Conservation (phyloP, 768 basidiomycete genomes). For the Crassisporium funariophilum region DNA sequence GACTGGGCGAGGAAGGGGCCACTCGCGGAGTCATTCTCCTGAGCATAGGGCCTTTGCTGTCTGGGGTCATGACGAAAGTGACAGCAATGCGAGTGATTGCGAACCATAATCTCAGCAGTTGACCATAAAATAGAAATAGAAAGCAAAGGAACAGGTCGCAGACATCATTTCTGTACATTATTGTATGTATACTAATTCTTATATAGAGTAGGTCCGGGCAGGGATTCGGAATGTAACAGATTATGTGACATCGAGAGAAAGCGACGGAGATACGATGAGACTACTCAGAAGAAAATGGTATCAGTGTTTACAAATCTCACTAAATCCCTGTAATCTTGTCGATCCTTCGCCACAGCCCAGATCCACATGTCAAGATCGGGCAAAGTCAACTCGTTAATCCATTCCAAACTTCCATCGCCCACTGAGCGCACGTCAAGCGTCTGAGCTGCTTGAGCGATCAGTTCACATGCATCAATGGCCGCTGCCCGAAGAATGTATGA, state of each 20-base stretch:
- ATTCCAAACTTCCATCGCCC: slow-evolving; percentile 32
- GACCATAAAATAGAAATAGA: not conserved
- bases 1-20: slow-evolving; percentile 33
- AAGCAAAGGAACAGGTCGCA: too few species aligned
- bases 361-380: slow-evolving; percentile 76
- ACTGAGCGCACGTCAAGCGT: slow-evolving; percentile 25
- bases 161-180: too few species aligned
- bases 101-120: slow-evolving; percentile 13
- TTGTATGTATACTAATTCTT: too few species aligned
- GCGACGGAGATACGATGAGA: slow-evolving; percentile 17
- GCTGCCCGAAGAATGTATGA: slow-evolving; percentile 78
- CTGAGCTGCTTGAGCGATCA: slow-evolving; percentile 59
- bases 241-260: too few species aligned
- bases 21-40: slow-evolving; percentile 38
- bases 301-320: slow-evolving; percentile 65
- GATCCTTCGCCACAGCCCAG: slow-evolving; percentile 82
- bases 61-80: slow-evolving; percentile 88
- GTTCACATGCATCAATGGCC: slow-evolving; percentile 77
- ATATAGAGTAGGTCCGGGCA: too few species aligned
- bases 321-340: slow-evolving; percentile 67
- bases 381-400: slow-evolving; percentile 58
- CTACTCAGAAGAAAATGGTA: slow-evolving; percentile 65
- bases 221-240: too few species aligned
- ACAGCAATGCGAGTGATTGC: slow-evolving; percentile 75
- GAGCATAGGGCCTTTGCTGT: slow-evolving; percentile 75